Conservation (phyloP, 2,329 filamentous ascomycete genomes). For the Emergomyces pasteurianus region DNA sequence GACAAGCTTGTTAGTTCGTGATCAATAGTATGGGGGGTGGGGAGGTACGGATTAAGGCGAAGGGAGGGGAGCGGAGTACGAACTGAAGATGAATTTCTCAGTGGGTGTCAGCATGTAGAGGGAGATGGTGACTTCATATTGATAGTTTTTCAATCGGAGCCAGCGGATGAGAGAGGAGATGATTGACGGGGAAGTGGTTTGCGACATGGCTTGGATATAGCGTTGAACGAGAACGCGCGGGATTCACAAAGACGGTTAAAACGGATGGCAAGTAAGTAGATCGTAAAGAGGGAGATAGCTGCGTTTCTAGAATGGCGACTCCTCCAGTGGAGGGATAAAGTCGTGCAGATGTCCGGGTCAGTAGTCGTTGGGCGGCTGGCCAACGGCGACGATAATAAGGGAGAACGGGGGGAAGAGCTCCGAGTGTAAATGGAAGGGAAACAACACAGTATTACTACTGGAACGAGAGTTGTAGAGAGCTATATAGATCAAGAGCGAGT, state of each 20-base stretch:
- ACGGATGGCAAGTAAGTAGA: background rate
- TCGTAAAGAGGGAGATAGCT: no score
- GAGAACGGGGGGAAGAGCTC: background rate
- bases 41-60: conserved; percentile 1
- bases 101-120: conserved; percentile 95
- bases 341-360: no score
- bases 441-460: background rate
- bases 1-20: background rate
- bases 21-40: background rate
- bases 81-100: conserved; percentile 97
- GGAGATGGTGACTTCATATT: conserved; percentile 93
- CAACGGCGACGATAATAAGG: no score
- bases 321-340: background rate
- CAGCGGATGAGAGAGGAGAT: conserved; percentile 57
- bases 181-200: conserved; percentile 20
- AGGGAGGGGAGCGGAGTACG: conserved; percentile 23
- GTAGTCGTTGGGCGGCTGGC: no score
- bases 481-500: no score
- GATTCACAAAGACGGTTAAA: background rate
- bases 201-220: conserved; percentile 1
- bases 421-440: background rate
- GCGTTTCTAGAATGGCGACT: no score
- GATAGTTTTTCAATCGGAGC: conserved; percentile 91
- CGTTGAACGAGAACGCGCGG: background rate
- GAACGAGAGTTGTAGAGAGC: background rate